phyloP scores from a whole-genome alignment of 129 eudicot species.

The Silybum marianum region DNA sequence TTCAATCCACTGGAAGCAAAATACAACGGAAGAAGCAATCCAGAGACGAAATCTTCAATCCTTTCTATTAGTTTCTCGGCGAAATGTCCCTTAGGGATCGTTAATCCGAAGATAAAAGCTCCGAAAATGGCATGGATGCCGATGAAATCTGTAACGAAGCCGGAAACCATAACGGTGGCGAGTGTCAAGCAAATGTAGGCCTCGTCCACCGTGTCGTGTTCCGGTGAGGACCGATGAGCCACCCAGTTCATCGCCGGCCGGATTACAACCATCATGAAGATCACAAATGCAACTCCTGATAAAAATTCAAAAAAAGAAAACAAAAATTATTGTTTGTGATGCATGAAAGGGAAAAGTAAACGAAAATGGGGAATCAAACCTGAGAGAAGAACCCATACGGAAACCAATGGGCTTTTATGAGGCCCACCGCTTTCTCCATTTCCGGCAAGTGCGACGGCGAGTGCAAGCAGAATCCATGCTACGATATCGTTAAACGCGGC shows the following conservation, averaged over 20 bases:
- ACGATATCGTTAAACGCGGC: slow-evolving; percentile 90
- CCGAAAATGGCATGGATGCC: slow-evolving; percentile 92
- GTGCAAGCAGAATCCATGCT: slow-evolving; percentile 87
- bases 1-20: slow-evolving; percentile 91
- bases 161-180: slow-evolving; percentile 71
- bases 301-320: neutral
- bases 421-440: slow-evolving; percentile 54
- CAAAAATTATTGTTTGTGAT: too few species aligned
- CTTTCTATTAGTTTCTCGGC: slow-evolving; percentile 64
- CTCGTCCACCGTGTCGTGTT: slow-evolving; percentile 56
- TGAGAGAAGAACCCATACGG: slow-evolving; percentile 82
- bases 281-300: slow-evolving; percentile 65
- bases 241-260: slow-evolving; percentile 77
- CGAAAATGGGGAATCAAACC: slow-evolving; percentile 21
- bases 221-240: slow-evolving; percentile 55
- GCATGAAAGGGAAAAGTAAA: neutral
- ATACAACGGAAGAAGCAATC: slow-evolving; percentile 77
- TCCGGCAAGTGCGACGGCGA: slow-evolving; percentile 81
- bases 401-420: slow-evolving; percentile 65
- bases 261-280: slow-evolving; percentile 61
- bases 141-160: slow-evolving; percentile 75
- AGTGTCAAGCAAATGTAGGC: slow-evolving; percentile 72
- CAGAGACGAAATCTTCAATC: slow-evolving; percentile 81
- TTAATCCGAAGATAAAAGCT: slow-evolving; percentile 80
- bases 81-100: slow-evolving; percentile 71